These are phyloP conservation scores for Alternaria sp. DNA, from an alignment of 2,329 filamentous ascomycete genomes.

Conservation along the genomic window DNA sequence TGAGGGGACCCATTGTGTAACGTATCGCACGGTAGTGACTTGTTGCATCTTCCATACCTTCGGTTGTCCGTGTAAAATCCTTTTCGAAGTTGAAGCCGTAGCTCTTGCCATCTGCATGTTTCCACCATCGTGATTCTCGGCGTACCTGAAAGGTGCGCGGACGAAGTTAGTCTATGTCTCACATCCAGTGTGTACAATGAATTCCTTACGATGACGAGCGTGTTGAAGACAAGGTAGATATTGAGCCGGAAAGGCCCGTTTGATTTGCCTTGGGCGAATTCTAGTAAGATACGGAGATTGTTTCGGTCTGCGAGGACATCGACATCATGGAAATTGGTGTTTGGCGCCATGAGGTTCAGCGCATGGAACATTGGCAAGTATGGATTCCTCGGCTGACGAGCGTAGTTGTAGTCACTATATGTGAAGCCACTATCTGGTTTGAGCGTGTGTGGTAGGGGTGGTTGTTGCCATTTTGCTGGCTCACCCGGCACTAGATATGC, in stretches of 20 bases:
- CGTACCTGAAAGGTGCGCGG: conserved; percentile 11
- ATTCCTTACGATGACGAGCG: conserved; percentile 28
- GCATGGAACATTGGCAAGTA: conserved; percentile 40
- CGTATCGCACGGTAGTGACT: conserved; percentile 43
- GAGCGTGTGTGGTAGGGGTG: conserved; percentile 26
- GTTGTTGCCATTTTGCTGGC: conserved; percentile 35
- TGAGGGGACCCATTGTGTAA: conserved; percentile 37
- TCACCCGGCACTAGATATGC: conserved; percentile 30
- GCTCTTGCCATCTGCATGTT: conserved; percentile 16
- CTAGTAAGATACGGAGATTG: conserved; percentile 37
- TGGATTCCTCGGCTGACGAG: conserved; percentile 32
- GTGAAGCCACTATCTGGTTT: conserved; percentile 31
- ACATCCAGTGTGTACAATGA: no score
- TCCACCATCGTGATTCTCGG: conserved; percentile 38
- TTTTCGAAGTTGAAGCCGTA: conserved; percentile 40
- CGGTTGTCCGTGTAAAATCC: conserved; percentile 29
- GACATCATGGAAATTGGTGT: conserved; percentile 28
- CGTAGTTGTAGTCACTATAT: conserved; percentile 41
- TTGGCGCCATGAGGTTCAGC: conserved; percentile 33
- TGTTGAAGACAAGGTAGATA: conserved; percentile 32
- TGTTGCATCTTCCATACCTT: conserved; percentile 37
- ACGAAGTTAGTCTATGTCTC: no score
- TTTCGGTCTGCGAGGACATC: conserved; percentile 43
- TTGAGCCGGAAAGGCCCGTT: conserved; percentile 38
- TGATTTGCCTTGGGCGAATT: conserved; percentile 35